phyloP scores from a whole-genome alignment of 1,284 basidiomycete genomes.

The Prillingera fragicola region DNA sequence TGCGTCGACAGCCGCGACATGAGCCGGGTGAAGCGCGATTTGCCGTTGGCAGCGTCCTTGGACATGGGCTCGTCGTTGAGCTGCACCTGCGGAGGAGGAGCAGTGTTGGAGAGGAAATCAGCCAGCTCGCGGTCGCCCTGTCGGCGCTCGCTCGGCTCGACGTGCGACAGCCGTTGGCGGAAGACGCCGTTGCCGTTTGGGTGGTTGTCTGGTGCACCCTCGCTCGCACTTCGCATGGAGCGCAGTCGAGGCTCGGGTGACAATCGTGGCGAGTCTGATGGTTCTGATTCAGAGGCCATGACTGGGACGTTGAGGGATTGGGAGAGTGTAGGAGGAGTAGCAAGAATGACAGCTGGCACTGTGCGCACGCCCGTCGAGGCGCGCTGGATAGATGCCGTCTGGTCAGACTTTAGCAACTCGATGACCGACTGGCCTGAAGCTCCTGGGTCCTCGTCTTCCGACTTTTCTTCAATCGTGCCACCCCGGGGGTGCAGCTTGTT shows the following conservation, averaged over 20 bases:
- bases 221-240: conserved; percentile 6
- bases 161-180: conserved; percentile 3
- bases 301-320: neutral
- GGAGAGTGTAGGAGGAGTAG: conserved; percentile 24
- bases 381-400: neutral
- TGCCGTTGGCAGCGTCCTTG: neutral
- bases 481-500: conserved; percentile 23
- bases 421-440: conserved; percentile 1
- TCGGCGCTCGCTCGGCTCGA: conserved; percentile 1
- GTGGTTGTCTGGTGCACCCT: conserved; percentile 6
- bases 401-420: conserved; percentile 8
- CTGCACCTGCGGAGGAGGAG: conserved; percentile 16
- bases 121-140: conserved; percentile 37
- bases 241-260: neutral
- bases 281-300: neutral
- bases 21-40: conserved; percentile 4
- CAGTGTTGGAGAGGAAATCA: conserved; percentile 35
- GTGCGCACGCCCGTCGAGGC: conserved; percentile 15
- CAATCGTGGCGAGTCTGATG: neutral
- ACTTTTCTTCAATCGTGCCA: conserved; percentile 35
- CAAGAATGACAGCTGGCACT: conserved; percentile 40
- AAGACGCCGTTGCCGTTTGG: neutral
- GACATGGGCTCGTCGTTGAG: neutral
- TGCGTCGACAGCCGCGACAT: conserved; percentile 9
- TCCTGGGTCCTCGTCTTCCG: conserved; percentile 31